Evolutionary conservation across 2,329 filamentous ascomycete species (phyloP).

Genomic region (Leptographium lundbergii): DNA sequence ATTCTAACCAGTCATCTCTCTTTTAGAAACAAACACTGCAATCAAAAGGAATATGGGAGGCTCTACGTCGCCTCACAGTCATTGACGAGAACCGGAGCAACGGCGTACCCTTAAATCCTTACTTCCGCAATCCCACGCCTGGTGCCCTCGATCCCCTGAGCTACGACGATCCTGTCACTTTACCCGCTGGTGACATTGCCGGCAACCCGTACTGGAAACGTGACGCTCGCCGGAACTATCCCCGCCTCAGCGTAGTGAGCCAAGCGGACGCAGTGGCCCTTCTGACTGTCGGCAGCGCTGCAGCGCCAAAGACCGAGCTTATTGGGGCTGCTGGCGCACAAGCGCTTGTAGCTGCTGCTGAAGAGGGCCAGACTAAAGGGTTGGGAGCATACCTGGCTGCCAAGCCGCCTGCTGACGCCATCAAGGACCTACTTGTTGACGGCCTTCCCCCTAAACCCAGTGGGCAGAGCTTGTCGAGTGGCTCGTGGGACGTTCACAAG

Average conservation of each 20-base stretch:
- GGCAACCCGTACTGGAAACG: conserved; percentile 97
- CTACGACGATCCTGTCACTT: conserved; percentile 73
- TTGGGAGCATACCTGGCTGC: conserved; percentile 64
- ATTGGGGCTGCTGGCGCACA: conserved; percentile 47
- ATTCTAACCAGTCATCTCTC: neutral
- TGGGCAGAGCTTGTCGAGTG: conserved; percentile 43
- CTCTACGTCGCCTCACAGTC: conserved; percentile 62
- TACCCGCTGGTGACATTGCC: conserved; percentile 76
- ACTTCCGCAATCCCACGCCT: conserved; percentile 79
- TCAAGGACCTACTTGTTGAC: conserved; percentile 52
- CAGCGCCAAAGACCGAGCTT: conserved; percentile 68
- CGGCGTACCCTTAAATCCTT: conserved; percentile 83
- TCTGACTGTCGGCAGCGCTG: conserved; percentile 72
- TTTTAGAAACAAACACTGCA: conserved; percentile 89
- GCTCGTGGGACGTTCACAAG: conserved; percentile 54
- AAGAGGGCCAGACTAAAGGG: conserved; percentile 59
- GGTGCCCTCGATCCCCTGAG: conserved; percentile 55
- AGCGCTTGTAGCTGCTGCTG: conserved; percentile 61
- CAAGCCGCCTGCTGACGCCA: conserved; percentile 27
- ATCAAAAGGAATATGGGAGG: conserved; percentile 79
- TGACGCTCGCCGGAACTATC: conserved; percentile 72
- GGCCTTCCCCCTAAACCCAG: conserved; percentile 81
- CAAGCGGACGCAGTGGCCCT: conserved; percentile 81
- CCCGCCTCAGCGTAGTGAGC: conserved; percentile 62
- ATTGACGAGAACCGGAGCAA: conserved; percentile 82